These are phyloP conservation scores for Lachnellula suecica DNA, from an alignment of 2,329 filamentous ascomycete species.

Conservation along the genomic window DNA sequence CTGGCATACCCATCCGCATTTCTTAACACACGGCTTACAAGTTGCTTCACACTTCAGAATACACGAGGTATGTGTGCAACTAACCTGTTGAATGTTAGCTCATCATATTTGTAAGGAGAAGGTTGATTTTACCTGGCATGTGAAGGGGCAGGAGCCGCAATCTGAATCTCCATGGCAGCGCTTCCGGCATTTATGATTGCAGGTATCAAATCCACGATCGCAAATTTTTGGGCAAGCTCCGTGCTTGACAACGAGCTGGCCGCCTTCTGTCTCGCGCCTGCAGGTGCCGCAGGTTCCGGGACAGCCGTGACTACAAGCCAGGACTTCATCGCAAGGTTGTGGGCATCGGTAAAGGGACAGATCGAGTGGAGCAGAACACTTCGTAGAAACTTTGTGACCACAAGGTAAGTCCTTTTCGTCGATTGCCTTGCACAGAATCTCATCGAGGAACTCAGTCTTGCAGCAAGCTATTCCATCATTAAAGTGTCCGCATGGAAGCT, in stretches of 20 bases:
- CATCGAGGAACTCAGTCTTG: not conserved
- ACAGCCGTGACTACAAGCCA: constrained; percentile 1
- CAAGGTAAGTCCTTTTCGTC: not conserved
- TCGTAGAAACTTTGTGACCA: not conserved
- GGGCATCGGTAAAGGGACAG: not conserved
- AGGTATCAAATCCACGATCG: not conserved
- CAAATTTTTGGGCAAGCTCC: not conserved
- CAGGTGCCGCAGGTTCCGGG: not conserved
- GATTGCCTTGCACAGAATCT: not conserved
- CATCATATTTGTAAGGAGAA: constrained; percentile 1
- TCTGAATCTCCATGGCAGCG: constrained; percentile 2
- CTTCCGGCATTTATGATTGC: constrained; percentile 4
- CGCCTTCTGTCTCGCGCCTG: not conserved
- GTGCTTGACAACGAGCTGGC: not conserved
- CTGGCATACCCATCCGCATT: constrained; percentile 14
- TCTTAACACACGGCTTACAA: constrained; percentile 18
- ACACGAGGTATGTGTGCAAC: not conserved
- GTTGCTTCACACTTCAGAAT: constrained; percentile 14
- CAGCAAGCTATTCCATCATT: constrained; percentile 1
- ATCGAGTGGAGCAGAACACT: not conserved
- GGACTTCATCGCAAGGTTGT: not conserved
- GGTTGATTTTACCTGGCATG: constrained; percentile 3
- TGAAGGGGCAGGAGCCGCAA: not conserved
- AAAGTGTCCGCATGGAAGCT: constrained; percentile 1
- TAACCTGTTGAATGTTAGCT: not conserved